Percentiles rank a stretch among this genome's conserved stretches.
phyloP scores from a whole-genome alignment of 208 protist genomes.

The Vickermania spadyakhi region DNA sequence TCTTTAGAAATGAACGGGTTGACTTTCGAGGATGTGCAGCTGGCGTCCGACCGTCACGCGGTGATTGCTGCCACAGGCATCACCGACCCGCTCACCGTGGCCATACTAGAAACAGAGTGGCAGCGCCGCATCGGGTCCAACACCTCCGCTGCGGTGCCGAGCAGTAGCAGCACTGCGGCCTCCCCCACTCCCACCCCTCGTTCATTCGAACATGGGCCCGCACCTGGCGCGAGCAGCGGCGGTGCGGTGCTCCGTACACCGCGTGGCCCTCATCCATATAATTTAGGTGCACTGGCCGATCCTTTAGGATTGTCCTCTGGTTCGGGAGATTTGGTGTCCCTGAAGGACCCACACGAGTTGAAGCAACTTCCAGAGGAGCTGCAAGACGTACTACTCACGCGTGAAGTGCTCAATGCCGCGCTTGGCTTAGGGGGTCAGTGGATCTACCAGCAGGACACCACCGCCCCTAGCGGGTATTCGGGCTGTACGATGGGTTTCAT shows the following conservation, averaged over 20 bases:
- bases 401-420: conserved; percentile 52
- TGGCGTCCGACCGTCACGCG: conserved; percentile 44
- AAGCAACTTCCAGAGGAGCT: conserved; percentile 61
- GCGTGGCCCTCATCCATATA: too few species aligned
- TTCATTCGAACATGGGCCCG: neutral
- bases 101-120: conserved; percentile 83
- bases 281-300: neutral
- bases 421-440: conserved; percentile 39
- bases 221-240: neutral
- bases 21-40: conserved; percentile 64
- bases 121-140: conserved; percentile 13
- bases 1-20: conserved; percentile 53
- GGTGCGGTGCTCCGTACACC: neutral
- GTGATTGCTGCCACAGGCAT: conserved; percentile 68
- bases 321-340: neutral
- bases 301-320: neutral
- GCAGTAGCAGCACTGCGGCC: neutral
- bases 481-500: conserved; percentile 44
- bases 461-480: neutral
- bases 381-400: conserved; percentile 59
- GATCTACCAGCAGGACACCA: neutral
- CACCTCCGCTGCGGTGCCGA: neutral
- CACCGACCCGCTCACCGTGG: conserved; percentile 63
- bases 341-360: conserved; percentile 27
- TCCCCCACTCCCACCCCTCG: neutral